A percentile compares a stretch with the other conserved stretches of the same genome.
These are phyloP conservation scores for Drechslerella stenobrocha DNA, from an alignment of 2,329 filamentous ascomycete species.

Conservation along the genomic window DNA sequence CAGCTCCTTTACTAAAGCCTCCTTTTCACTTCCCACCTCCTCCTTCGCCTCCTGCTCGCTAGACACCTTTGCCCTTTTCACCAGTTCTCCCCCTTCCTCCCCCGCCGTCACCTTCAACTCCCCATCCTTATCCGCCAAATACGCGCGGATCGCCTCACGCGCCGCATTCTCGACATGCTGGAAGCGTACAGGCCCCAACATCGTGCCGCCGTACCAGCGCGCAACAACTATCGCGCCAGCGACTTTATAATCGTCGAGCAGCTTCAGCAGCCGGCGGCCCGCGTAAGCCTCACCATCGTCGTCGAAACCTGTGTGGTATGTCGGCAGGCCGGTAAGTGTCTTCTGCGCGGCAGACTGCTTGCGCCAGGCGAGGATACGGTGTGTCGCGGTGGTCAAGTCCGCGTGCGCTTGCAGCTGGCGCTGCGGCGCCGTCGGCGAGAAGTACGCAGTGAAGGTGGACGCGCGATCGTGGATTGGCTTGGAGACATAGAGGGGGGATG, in stretches of 20 bases:
- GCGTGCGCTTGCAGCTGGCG: conserved; percentile 57
- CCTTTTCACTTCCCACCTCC: conserved; percentile 9
- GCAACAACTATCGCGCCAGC: conserved; percentile 61
- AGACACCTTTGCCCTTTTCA: conserved; percentile 24
- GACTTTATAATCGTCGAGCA: conserved; percentile 58
- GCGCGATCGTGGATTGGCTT: conserved; percentile 59
- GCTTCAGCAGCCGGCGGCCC: conserved; percentile 58
- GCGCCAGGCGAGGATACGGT: conserved; percentile 62
- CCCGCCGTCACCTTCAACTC: conserved; percentile 45
- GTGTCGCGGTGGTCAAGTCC: conserved; percentile 58
- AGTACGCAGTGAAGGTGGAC: conserved; percentile 61
- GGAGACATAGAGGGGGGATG: conserved; percentile 57
- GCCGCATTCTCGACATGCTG: conserved; percentile 61
- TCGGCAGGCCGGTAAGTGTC: conserved; percentile 56
- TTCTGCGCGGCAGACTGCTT: conserved; percentile 58
- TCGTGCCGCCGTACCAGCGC: conserved; percentile 62
- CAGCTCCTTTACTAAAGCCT: conserved; percentile 28
- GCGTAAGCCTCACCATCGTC: conserved; percentile 63
- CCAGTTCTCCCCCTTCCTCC: conserved; percentile 5
- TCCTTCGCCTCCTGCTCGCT: conserved; percentile 2
- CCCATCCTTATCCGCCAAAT: conserved; percentile 53
- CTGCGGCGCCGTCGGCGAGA: conserved; percentile 58
- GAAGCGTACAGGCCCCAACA: conserved; percentile 60
- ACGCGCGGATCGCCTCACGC: conserved; percentile 59
- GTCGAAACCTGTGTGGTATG: conserved; percentile 59